Percentiles rank a stretch among this genome's conserved stretches.
Conservation (phyloP, 257 asterid genomes). For the Solanum microdontum region DNA sequence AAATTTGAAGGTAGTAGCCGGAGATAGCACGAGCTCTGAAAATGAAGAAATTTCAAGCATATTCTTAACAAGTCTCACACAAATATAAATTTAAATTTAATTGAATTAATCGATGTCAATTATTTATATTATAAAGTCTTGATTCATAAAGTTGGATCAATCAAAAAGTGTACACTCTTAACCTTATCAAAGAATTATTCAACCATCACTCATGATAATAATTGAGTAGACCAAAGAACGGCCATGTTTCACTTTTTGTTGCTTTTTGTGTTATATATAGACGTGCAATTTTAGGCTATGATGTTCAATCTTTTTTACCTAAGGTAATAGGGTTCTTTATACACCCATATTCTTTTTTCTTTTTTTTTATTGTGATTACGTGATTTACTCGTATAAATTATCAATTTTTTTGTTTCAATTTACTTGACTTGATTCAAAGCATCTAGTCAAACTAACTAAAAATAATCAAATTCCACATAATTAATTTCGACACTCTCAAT, state of each 20-base stretch:
- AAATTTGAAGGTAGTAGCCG: background rate
- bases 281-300: background rate
- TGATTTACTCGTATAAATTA: background rate
- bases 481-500: background rate
- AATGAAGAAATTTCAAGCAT: background rate
- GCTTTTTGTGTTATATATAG: background rate
- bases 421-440: background rate
- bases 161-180: background rate
- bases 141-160: background rate
- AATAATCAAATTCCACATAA: background rate
- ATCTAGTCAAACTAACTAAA: background rate
- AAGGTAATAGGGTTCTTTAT: background rate
- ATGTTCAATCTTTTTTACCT: background rate
- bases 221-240: background rate
- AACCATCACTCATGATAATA: background rate
- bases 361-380: background rate
- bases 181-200: background rate
- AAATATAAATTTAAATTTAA: background rate
- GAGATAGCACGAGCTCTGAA: background rate
- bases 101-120: background rate
- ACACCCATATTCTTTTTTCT: background rate
- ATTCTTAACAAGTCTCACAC: background rate
- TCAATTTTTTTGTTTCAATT: fast-evolving
- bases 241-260: background rate
- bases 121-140: background rate